Conservation (phyloP, 192 early-diverging fungal species). For the Mortierella antarctica region DNA sequence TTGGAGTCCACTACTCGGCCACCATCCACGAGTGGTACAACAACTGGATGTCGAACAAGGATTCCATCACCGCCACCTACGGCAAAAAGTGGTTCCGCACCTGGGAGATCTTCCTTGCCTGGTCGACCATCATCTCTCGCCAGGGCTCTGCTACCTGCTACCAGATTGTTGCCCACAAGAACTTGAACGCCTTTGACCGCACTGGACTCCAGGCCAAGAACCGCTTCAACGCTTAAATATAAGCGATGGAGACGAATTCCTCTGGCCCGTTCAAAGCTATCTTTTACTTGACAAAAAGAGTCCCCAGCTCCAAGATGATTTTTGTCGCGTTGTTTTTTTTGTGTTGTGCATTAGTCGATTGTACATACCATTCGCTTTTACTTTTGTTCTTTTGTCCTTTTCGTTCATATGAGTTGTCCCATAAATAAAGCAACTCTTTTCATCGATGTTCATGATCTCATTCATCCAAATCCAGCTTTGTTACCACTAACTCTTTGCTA, state of each 20-base stretch:
- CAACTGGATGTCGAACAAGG: slow-evolving; percentile 98
- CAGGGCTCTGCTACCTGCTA: slow-evolving; percentile 97
- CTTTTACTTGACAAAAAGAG: not conserved
- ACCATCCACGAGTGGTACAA: slow-evolving; percentile 97
- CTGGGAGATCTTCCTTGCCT: slow-evolving; percentile 99
- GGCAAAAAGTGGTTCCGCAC: slow-evolving; percentile 89
- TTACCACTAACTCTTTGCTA: too few species aligned
- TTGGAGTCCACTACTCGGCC: slow-evolving; percentile 97
- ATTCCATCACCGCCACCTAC: slow-evolving; percentile 82
- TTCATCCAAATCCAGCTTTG: too few species aligned
- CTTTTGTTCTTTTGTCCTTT: not conserved
- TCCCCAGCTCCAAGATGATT: not conserved
- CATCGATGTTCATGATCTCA: too few species aligned
- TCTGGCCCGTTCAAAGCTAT: not conserved
- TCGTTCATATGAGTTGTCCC: not conserved
- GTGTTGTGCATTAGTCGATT: slow-evolving; percentile 20
- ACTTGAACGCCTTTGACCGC: slow-evolving; percentile 95
- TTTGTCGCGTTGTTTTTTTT: slow-evolving; percentile 6
- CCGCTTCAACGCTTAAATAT: slow-evolving; percentile 28
- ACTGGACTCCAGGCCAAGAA: slow-evolving; percentile 66
- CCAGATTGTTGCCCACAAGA: slow-evolving; percentile 98
- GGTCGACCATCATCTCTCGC: slow-evolving; percentile 94
- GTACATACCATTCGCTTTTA: slow-evolving; percentile 19
- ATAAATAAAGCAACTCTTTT: not conserved
- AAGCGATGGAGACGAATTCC: too few species aligned